A percentile compares a stretch with the other conserved stretches of the same genome.
These are phyloP conservation scores for Verticillium klebahnii DNA, from an alignment of 2,329 filamentous ascomycete genomes.

Conservation along the genomic window DNA sequence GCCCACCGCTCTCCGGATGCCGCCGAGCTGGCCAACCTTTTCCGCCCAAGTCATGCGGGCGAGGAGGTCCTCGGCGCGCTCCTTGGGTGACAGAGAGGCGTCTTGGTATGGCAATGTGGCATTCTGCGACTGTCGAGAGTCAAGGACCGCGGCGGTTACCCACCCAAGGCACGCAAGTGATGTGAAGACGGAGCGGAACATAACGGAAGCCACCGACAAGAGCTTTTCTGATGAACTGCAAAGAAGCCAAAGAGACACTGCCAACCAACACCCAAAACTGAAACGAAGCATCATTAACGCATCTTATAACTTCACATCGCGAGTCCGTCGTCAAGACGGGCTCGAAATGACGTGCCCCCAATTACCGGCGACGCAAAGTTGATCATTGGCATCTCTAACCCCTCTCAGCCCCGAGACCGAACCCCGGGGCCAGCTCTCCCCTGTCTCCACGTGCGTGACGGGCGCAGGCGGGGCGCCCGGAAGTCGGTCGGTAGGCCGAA, in stretches of 20 bases:
- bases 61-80: slow-evolving; percentile 8
- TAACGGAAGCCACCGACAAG: background rate
- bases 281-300: background rate
- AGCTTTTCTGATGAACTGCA: too few relatives aligned
- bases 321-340: background rate
- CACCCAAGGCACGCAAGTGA: background rate
- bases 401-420: background rate
- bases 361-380: background rate
- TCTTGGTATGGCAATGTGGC: background rate
- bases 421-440: background rate
- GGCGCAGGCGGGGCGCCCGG: background rate
- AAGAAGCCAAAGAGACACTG: background rate
- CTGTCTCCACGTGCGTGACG: background rate
- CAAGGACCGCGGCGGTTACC: background rate
- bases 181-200: background rate
- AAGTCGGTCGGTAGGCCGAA: background rate
- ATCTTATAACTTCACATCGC: background rate
- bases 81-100: background rate
- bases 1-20: slow-evolving; percentile 6
- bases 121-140: background rate
- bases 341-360: background rate
- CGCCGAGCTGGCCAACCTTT: slow-evolving; percentile 8
- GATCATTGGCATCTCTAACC: background rate
- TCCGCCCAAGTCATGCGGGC: slow-evolving; percentile 8
- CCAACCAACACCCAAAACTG: background rate